These are phyloP conservation scores for Sugiyamaella paludigena DNA, from an alignment of 1,139 yeast species.

Conservation along the genomic window DNA sequence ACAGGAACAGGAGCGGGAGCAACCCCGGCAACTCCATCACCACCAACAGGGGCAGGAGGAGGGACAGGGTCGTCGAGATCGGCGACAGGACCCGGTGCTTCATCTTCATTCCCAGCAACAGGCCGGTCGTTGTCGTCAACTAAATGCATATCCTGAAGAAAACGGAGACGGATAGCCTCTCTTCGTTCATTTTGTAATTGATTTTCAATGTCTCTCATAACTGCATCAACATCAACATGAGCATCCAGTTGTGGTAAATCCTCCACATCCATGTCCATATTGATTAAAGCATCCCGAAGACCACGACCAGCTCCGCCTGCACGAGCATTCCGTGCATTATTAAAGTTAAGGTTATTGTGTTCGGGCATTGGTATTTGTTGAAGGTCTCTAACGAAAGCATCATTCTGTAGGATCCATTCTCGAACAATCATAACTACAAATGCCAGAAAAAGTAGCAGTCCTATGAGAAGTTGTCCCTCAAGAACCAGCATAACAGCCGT, in stretches of 20 bases:
- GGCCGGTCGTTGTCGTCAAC: too few relatives aligned
- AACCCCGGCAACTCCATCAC: background rate
- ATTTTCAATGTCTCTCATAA: background rate
- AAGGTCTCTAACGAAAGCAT: conserved; percentile 22
- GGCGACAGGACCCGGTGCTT: too few relatives aligned
- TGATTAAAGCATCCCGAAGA: background rate
- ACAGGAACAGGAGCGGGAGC: too few relatives aligned
- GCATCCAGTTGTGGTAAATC: background rate
- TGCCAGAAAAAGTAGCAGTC: conserved; percentile 28
- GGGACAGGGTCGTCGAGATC: too few relatives aligned
- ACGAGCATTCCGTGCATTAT: background rate
- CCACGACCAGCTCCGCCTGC: background rate
- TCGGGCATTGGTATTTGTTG: conserved; percentile 16
- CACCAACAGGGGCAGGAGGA: background rate
- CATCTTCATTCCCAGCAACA: too few relatives aligned
- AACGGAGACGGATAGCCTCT: too few relatives aligned
- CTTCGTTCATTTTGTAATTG: too few relatives aligned
- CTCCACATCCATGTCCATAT: background rate
- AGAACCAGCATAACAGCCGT: conserved; percentile 24
- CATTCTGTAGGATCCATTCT: conserved; percentile 40
- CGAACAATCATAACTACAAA: conserved; percentile 36
- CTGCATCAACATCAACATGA: background rate
- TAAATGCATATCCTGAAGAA: too few relatives aligned
- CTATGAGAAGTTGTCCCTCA: conserved; percentile 36
- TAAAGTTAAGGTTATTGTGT: conserved; percentile 2